A percentile compares a stretch with the other conserved stretches of the same genome.
Evolutionary conservation across 202 grass and related monocot species (phyloP).

Genomic region (Carex arenaria): DNA sequence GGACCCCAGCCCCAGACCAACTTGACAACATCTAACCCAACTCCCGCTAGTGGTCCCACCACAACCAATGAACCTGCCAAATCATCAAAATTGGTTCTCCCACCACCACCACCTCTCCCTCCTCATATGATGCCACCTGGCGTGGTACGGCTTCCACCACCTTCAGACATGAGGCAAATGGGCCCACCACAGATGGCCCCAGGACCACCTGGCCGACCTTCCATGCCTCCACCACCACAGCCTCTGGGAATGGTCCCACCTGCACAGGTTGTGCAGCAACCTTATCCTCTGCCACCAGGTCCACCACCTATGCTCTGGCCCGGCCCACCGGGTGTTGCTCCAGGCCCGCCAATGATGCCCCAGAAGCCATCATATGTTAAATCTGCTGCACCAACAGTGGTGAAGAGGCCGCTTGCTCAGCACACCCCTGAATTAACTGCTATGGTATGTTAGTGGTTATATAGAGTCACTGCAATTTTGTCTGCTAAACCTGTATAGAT

Average conservation of each 20-base stretch:
- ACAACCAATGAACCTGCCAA: slow-evolving; percentile 37
- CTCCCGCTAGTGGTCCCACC: slow-evolving; percentile 16
- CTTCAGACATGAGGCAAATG: slow-evolving; percentile 41
- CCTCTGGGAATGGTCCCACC: slow-evolving; percentile 47
- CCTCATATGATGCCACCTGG: slow-evolving; percentile 61
- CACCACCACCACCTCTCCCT: slow-evolving; percentile 42
- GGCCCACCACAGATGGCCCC: slow-evolving; percentile 51
- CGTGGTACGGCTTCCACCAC: slow-evolving; percentile 63
- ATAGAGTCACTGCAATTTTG: background rate
- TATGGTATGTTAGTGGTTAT: slow-evolving; percentile 59
- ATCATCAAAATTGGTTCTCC: slow-evolving; percentile 40
- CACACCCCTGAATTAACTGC: slow-evolving; percentile 93
- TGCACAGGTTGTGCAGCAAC: slow-evolving; percentile 17
- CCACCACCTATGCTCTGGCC: slow-evolving; percentile 49
- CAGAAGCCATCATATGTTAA: slow-evolving; percentile 97
- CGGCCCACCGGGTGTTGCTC: slow-evolving; percentile 53
- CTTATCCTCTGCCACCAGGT: slow-evolving; percentile 62
- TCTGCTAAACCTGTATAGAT: background rate
- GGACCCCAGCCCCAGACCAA: slow-evolving; percentile 25
- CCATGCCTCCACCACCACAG: slow-evolving; percentile 62
- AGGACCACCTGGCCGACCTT: slow-evolving; percentile 50
- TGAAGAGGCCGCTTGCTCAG: slow-evolving; percentile 95
- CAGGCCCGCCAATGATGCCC: slow-evolving; percentile 48
- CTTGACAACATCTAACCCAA: slow-evolving; percentile 26
- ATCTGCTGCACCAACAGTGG: slow-evolving; percentile 88